These are phyloP conservation scores for Raphanus sativus DNA, from an alignment of 345 rosid species.

Conservation along the genomic window DNA sequence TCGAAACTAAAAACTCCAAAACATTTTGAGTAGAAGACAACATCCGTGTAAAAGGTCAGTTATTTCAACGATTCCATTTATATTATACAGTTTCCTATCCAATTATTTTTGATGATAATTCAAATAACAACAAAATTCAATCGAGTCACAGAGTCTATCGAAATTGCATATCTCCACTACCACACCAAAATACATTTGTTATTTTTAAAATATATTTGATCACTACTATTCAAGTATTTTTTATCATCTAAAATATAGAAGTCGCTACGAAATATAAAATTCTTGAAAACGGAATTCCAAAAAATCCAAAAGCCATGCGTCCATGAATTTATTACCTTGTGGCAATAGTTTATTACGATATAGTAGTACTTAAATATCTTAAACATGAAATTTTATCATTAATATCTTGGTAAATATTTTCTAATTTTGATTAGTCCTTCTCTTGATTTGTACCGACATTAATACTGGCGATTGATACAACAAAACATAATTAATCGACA, in stretches of 20 bases:
- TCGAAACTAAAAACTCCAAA: slow-evolving; percentile 11
- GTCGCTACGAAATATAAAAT: background rate
- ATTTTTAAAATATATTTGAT: too few species aligned
- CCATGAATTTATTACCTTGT: background rate
- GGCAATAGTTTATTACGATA: background rate
- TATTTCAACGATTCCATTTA: slow-evolving; percentile 30
- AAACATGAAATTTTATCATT: background rate
- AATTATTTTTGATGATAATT: background rate
- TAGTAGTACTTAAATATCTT: background rate
- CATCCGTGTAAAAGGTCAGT: slow-evolving; percentile 28
- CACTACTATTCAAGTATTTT: too few species aligned
- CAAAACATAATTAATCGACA: background rate
- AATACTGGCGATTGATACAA: background rate
- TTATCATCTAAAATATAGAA: too few species aligned
- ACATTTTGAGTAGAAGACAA: slow-evolving; percentile 8
- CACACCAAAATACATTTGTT: background rate
- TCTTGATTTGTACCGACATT: background rate
- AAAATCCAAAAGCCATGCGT: background rate
- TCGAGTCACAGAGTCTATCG: slow-evolving; percentile 5
- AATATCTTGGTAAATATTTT: background rate
- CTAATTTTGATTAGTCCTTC: background rate
- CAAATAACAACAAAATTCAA: background rate
- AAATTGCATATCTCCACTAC: background rate
- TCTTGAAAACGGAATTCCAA: background rate
- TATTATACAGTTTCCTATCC: background rate